These are phyloP conservation scores for Parachlorella kessleri DNA, from an alignment of 139 green algal genomes.

Conservation along the genomic window DNA sequence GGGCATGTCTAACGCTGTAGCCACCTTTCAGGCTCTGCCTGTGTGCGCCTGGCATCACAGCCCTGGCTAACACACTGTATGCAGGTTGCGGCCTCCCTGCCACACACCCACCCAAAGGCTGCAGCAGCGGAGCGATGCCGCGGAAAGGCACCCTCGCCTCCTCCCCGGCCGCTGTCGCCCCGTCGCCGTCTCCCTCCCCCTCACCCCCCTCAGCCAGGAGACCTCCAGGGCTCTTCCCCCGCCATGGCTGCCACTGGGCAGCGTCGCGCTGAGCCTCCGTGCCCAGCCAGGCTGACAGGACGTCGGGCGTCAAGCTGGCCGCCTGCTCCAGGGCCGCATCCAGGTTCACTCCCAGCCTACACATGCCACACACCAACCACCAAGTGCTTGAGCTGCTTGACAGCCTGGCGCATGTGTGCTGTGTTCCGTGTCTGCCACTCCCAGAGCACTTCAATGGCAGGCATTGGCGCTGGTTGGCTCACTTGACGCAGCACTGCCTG, in stretches of 20 bases:
- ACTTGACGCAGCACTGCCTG: no score
- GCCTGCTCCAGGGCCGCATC: conserved; percentile 55
- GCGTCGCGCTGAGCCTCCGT: conserved; percentile 24
- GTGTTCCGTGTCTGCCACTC: no score
- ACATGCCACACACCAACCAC: no score
- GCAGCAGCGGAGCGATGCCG: conserved; percentile 16
- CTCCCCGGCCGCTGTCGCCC: conserved; percentile 12
- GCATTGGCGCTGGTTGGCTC: no score
- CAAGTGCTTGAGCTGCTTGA: no score
- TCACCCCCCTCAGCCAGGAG: background rate
- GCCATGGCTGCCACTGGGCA: conserved; percentile 25
- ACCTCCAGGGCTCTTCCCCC: conserved; percentile 6
- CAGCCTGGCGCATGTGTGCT: no score
- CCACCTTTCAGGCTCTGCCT: no score
- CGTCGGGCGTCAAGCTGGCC: conserved; percentile 33
- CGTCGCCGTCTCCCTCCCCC: background rate
- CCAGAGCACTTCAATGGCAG: no score
- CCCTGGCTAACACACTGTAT: no score
- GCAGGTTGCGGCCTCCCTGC: no score
- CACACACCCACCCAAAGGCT: conserved; percentile 22
- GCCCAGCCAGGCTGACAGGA: conserved; percentile 29
- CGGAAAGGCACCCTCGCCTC: conserved; percentile 20
- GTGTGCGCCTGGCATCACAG: no score
- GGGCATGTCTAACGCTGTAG: no score
- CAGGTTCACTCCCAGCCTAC: conserved; percentile 63